Conservation (phyloP, 192 early-diverging fungal genomes). For the Helicostylum pulchrum region DNA sequence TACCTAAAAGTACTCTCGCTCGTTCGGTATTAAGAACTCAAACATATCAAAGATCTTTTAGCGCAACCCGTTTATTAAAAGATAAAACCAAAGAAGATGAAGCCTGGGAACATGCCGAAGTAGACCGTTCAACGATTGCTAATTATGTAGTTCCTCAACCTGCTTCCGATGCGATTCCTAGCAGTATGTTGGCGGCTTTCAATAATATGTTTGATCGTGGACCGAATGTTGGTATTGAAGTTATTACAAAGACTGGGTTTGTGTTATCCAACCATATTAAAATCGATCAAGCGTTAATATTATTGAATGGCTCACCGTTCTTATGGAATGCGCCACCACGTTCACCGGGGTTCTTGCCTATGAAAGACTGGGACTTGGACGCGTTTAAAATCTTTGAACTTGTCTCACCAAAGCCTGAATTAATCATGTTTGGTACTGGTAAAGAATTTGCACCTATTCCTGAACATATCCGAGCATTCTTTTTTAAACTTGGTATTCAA, state of each 20-base stretch:
- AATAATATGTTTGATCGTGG: slow-evolving; percentile 55
- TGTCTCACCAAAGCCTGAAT: slow-evolving; percentile 53
- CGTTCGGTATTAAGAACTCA: too few species aligned
- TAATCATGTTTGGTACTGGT: slow-evolving; percentile 58
- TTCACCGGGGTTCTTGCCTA: slow-evolving; percentile 1
- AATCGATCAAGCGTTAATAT: slow-evolving; percentile 45
- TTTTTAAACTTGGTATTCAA: slow-evolving; percentile 51
- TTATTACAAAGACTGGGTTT: slow-evolving; percentile 53
- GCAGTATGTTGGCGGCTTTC: slow-evolving; percentile 30
- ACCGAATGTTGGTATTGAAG: slow-evolving; percentile 40
- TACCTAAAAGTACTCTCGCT: too few species aligned
- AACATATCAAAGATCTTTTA: too few species aligned
- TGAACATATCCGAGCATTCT: slow-evolving; percentile 40
- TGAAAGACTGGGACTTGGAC: slow-evolving; percentile 43
- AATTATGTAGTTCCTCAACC: slow-evolving; percentile 10
- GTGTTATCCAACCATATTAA: slow-evolving; percentile 47
- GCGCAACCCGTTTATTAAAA: too few species aligned
- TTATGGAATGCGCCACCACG: slow-evolving; percentile 52
- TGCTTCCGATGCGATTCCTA: neutral
- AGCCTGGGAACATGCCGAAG: slow-evolving; percentile 5
- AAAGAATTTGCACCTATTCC: slow-evolving; percentile 51
- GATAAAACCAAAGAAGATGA: neutral
- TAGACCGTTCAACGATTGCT: slow-evolving; percentile 2
- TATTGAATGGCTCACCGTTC: slow-evolving; percentile 52
- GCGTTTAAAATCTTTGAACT: slow-evolving; percentile 55